Percentiles rank a stretch among this genome's conserved stretches.
phyloP scores from a whole-genome alignment of 2,329 filamentous ascomycete species.

The Tolypocladium album region DNA sequence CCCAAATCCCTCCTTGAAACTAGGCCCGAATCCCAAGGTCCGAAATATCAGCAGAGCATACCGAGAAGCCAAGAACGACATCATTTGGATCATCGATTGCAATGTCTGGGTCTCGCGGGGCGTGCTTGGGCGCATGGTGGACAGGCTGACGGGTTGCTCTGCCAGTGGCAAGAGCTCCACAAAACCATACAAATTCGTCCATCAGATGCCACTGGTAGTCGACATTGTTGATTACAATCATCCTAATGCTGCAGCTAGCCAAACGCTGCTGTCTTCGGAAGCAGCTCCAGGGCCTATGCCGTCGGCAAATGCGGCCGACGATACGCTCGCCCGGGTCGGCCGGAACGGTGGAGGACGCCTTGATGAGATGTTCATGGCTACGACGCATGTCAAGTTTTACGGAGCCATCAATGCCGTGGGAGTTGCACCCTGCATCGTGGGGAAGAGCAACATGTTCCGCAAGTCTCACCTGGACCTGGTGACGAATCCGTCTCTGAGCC shows the following conservation, averaged over 20 bases:
- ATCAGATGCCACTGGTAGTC: conserved; percentile 84
- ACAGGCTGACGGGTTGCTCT: conserved; percentile 64
- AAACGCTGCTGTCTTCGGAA: conserved; percentile 21
- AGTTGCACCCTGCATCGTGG: conserved; percentile 85
- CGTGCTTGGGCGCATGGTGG: conserved; percentile 79
- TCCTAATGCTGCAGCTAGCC: conserved; percentile 8
- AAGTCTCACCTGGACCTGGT: conserved; percentile 77
- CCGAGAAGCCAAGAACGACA: conserved; percentile 73
- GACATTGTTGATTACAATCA: conserved; percentile 42
- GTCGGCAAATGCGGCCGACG: conserved; percentile 7
- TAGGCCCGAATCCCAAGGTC: conserved; percentile 98
- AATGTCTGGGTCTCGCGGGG: conserved; percentile 85
- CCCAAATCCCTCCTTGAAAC: conserved; percentile 35
- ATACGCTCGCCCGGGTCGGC: conserved; percentile 18
- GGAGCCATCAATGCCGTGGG: conserved; percentile 89
- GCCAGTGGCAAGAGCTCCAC: conserved; percentile 31
- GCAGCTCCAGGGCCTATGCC: conserved; percentile 18
- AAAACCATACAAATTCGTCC: conserved; percentile 78
- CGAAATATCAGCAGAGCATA: conserved; percentile 93
- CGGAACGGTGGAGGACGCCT: conserved; percentile 63
- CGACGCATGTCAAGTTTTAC: conserved; percentile 94
- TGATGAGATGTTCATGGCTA: conserved; percentile 91
- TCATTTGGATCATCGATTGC: conserved; percentile 93
- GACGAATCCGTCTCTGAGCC: conserved; percentile 38
- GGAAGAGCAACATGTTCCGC: conserved; percentile 98